These are phyloP conservation scores for Nitzschia inconspicua DNA, from an alignment of 108 stramenopile species.

Conservation along the genomic window DNA sequence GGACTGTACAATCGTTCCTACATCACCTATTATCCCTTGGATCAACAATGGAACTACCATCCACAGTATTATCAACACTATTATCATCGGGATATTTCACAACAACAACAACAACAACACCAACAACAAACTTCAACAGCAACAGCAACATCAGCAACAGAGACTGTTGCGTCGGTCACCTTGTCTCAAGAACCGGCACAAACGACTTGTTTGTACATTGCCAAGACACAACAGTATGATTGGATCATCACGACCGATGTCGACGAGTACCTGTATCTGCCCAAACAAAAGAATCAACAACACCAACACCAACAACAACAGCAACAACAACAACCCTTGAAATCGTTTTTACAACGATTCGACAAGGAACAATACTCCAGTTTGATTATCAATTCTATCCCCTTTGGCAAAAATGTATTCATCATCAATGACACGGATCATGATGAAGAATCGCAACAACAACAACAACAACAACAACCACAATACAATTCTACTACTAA, in stretches of 20 bases:
- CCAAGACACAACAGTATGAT: constrained; percentile 10
- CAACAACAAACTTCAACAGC: too few relatives aligned
- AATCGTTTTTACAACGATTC: neutral
- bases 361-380: neutral
- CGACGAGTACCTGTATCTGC: constrained; percentile 22
- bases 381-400: constrained; percentile 1
- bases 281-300: neutral
- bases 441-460: too few relatives aligned
- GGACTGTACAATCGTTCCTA: constrained; percentile 2
- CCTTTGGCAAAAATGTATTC: constrained; percentile 2
- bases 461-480: neutral
- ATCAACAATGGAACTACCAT: constrained; percentile 6
- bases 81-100: too few relatives aligned
- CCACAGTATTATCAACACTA: neutral
- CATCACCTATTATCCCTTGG: constrained; percentile 20
- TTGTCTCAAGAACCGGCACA: constrained; percentile 4
- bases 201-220: constrained; percentile 11
- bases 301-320: neutral
- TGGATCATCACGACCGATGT: constrained; percentile 23
- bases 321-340: neutral
- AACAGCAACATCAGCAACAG: too few relatives aligned
- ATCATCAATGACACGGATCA: too few relatives aligned
- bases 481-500: neutral
- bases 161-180: neutral
- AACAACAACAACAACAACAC: too few relatives aligned